phyloP scores from a whole-genome alignment of 805 yeast species.

The Cyberlindnera japonica region DNA sequence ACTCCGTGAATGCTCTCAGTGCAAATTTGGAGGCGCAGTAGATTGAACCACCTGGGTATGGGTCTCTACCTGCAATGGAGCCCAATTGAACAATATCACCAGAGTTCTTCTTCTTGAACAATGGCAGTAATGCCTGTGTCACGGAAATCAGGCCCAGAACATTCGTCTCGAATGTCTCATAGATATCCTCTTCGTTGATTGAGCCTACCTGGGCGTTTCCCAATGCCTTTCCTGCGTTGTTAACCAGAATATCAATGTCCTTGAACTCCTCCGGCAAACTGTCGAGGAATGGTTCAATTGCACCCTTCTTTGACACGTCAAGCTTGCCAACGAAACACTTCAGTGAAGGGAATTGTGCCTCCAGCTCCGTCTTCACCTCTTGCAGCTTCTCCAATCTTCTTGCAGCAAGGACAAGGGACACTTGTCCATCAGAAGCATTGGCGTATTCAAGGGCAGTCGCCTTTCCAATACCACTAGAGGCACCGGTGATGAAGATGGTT shows the following conservation, averaged over 20 bases:
- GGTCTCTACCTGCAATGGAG: slow-evolving; percentile 75
- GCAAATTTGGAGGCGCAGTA: slow-evolving; percentile 77
- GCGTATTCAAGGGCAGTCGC: slow-evolving; percentile 90
- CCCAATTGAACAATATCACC: slow-evolving; percentile 77
- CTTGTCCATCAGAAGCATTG: slow-evolving; percentile 62
- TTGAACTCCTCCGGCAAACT: slow-evolving; percentile 55
- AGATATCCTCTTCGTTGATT: slow-evolving; percentile 59
- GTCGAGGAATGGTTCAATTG: slow-evolving; percentile 48
- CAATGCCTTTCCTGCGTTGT: slow-evolving; percentile 77
- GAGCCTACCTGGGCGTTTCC: slow-evolving; percentile 77
- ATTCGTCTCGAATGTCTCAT: slow-evolving; percentile 79
- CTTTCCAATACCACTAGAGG: slow-evolving; percentile 92
- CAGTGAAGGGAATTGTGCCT: slow-evolving; percentile 43
- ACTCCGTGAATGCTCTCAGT: slow-evolving; percentile 65
- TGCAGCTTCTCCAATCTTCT: slow-evolving; percentile 66
- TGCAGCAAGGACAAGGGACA: slow-evolving; percentile 72
- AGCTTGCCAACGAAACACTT: slow-evolving; percentile 44
- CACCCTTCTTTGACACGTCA: slow-evolving; percentile 54
- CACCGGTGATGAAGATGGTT: slow-evolving; percentile 87
- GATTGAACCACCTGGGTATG: slow-evolving; percentile 75
- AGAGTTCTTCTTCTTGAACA: slow-evolving; percentile 61
- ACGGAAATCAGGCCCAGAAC: slow-evolving; percentile 81
- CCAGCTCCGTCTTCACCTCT: slow-evolving; percentile 45
- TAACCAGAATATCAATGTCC: slow-evolving; percentile 62
- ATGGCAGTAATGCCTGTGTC: slow-evolving; percentile 75